Evolutionary conservation across 148 eudicot species (phyloP), one percentile per base, ranked within the genome.

Genomic region (Fagopyrum homotropicum): DNA sequence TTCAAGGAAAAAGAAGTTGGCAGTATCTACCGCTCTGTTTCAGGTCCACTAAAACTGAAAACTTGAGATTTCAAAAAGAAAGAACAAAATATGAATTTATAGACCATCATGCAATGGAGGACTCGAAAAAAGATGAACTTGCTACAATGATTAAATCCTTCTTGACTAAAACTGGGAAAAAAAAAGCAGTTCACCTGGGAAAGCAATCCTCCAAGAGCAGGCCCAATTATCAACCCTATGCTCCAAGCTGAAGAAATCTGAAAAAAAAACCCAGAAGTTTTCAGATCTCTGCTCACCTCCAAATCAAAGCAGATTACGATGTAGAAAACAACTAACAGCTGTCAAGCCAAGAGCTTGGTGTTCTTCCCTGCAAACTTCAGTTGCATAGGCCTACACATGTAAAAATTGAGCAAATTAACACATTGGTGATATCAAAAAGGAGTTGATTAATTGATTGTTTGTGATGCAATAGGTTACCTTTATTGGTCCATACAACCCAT

Each of bases 131-230:
- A 54, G 6, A 22, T 54, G 19, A 15, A 54, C 4, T 22, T 5
- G 59, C 59, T 22, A 14, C 4, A 54, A 54, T 54, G 11, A 12
- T 12, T 12, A 52, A 54, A 54, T 55, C 22, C 59, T 55, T 55
- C 59, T 55, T 55, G 59, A 16, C 59, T 55, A 55, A 55, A 8
- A 49, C 9, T 49, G 2, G 11, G 0, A 4, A n/a, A 15, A 4
- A 56, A n/a, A 56, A 57, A 19, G 8, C 10, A 63, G 69, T 44
- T 72, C 83, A 91, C 98, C 96, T 92, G 98, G 46, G 98, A 91
- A 79, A 95, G 96, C 75, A 83, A 85, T n/a, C 98, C 98, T 81
- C 97, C 98, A 76, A 95, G 76, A 63, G 93, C 91, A 55, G 98
- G 98, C 40, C 97, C 98, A 77, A 92, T 82, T 50, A 95, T 85